phyloP scores from a whole-genome alignment of 768 basidiomycete genomes.

The Psilocybe tampanensis region DNA sequence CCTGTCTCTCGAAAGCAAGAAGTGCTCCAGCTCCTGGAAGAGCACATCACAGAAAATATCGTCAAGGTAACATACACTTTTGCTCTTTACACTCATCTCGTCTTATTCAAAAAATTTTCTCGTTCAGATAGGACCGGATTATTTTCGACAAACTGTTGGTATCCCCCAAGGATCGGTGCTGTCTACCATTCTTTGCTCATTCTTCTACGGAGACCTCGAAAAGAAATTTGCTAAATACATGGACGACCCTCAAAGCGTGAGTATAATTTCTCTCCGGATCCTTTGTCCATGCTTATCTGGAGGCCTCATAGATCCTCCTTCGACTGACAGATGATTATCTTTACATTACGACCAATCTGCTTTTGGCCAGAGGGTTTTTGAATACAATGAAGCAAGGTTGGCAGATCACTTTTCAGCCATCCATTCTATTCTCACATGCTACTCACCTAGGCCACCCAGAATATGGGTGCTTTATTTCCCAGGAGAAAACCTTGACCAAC shows the following conservation, averaged over 20 bases:
- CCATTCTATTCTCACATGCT: not conserved
- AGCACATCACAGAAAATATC: slow-evolving; percentile 91
- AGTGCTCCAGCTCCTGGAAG: slow-evolving; percentile 74
- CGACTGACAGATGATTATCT: slow-evolving; percentile 96
- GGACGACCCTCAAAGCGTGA: slow-evolving; percentile 61
- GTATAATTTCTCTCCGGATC: slow-evolving; percentile 23
- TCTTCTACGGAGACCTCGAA: slow-evolving; percentile 95
- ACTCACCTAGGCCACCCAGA: slow-evolving; percentile 74
- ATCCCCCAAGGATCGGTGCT: slow-evolving; percentile 98
- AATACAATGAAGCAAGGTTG: slow-evolving; percentile 74
- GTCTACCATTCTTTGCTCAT: slow-evolving; percentile 90
- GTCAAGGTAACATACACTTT: slow-evolving; percentile 59
- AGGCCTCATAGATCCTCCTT: slow-evolving; percentile 60
- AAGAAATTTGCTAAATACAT: slow-evolving; percentile 53
- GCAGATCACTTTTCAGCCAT: not conserved
- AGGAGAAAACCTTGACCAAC: slow-evolving; percentile 87
- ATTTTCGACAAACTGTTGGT: slow-evolving; percentile 88
- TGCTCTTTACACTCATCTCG: not conserved
- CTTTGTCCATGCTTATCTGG: not conserved
- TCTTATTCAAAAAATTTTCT: not conserved
- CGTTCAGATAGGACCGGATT: slow-evolving; percentile 72
- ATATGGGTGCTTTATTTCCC: slow-evolving; percentile 90
- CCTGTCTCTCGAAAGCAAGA: slow-evolving; percentile 52
- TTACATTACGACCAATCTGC: slow-evolving; percentile 70
- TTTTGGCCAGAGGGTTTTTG: slow-evolving; percentile 70